A percentile compares a stretch with the other conserved stretches of the same genome.
These are phyloP conservation scores for Trichoderma afroharzianum DNA, from an alignment of 2,329 filamentous ascomycete genomes.

Conservation along the genomic window DNA sequence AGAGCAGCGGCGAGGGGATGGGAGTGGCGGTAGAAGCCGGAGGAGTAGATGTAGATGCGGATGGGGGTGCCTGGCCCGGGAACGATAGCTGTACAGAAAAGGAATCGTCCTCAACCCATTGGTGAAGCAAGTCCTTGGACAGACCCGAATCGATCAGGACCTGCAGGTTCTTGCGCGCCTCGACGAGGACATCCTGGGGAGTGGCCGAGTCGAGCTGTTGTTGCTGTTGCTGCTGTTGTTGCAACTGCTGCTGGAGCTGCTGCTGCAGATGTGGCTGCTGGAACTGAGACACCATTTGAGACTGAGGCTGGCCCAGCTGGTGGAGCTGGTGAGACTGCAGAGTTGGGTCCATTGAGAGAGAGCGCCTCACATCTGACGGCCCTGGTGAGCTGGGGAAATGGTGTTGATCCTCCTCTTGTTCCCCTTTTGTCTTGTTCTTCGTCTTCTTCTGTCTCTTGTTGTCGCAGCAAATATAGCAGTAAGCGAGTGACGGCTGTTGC, in stretches of 20 bases:
- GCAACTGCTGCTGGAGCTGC: conserved; percentile 21
- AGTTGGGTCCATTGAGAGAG: conserved; percentile 31
- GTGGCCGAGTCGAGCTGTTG: conserved; percentile 32
- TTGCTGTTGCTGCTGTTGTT: conserved; percentile 20
- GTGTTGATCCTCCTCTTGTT: background rate
- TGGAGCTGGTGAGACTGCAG: conserved; percentile 26
- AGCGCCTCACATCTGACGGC: conserved; percentile 27
- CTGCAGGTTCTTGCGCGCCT: conserved; percentile 45
- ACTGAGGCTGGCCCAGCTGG: conserved; percentile 21
- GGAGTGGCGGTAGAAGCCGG: conserved; percentile 19
- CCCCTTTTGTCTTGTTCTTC: background rate
- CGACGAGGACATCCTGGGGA: conserved; percentile 42
- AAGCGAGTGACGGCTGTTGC: conserved; percentile 6
- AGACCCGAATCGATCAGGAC: conserved; percentile 44
- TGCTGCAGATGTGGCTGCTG: conserved; percentile 10
- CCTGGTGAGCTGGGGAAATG: conserved; percentile 6
- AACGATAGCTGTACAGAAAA: conserved; percentile 33
- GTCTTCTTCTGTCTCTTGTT: background rate
- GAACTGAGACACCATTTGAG: conserved; percentile 14
- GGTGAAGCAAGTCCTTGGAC: conserved; percentile 41
- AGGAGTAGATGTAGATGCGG: conserved; percentile 7
- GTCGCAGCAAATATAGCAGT: background rate
- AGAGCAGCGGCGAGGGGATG: conserved; percentile 17
- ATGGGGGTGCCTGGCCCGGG: conserved; percentile 12
- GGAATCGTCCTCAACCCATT: conserved; percentile 40